Evolutionary conservation across 805 yeast genomes (phyloP), one percentile per base, ranked within the genome.

Genomic region (Ogataea degrootiae): DNA sequence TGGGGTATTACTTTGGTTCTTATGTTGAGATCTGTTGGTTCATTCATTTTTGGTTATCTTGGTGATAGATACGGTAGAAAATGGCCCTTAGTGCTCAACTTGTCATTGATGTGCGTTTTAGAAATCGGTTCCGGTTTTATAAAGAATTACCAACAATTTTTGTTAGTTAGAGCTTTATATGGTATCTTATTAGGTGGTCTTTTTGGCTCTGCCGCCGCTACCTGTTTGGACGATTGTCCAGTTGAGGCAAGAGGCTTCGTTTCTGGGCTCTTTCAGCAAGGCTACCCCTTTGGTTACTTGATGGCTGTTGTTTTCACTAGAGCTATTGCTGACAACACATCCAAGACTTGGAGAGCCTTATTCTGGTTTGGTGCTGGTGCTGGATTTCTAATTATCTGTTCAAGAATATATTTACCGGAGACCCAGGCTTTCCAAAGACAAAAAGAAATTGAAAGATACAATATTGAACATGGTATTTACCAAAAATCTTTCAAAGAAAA

Each of bases 251-350:
- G 79, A 65, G 84, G 87, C 41, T 71, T 82, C 48, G 64, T 83
- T 42, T 76, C 83, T 34, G 88, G 87, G 41, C 63, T 86, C 38
- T 78, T 88, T 60, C 96, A 87, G 66, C 85, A 87, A 62, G 96
- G 96, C 51, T 88, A 83, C 55, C 83, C 86, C 0, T 74, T 83
- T 42, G 90, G 90, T 22, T 83, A 82, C 56, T 66, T 83, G 23
- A 60, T 83, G 49, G 87, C 82, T 6, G 86, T 82, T 43, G 70
- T 82, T 22, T 83, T 82, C 68, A 77, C 77, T 51, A 71, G 88
- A 61, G 85, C 84, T 34, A 76, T 83, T 51, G 79, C 76, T 8
- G 77, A 75, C 58, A 76, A 72, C 49, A 69, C 82, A 4, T 55
- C 68, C 1, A 71, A 78, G 48, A 68, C 72, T 0, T 83, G 89